These are phyloP conservation scores for Boletus sp. DNA, from an alignment of 1,284 basidiomycete genomes.

Conservation along the genomic window DNA sequence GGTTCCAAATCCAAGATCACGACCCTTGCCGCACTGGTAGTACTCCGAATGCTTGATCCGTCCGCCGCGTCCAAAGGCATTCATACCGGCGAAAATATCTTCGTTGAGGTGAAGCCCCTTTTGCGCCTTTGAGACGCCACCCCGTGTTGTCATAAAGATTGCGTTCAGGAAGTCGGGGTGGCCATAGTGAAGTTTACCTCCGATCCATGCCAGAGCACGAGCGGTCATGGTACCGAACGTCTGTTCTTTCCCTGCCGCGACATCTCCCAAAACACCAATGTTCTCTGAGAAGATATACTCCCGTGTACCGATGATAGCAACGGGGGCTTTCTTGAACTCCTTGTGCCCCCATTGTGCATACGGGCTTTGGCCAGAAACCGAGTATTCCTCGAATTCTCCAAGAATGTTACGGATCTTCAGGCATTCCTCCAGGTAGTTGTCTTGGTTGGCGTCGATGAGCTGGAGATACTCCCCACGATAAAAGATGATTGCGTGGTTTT, in stretches of 20 bases:
- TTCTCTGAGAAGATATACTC: slow-evolving; percentile 99
- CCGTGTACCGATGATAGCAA: slow-evolving; percentile 97
- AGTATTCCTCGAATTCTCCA: slow-evolving; percentile 97
- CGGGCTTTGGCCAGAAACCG: slow-evolving; percentile 88
- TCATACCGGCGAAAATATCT: slow-evolving; percentile 99
- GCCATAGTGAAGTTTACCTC: slow-evolving; percentile 98
- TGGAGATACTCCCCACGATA: slow-evolving; percentile 99
- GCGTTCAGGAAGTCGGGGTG: slow-evolving; percentile 99
- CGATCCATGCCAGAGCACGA: slow-evolving; percentile 94
- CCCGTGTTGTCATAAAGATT: slow-evolving; percentile 97
- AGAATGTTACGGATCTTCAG: slow-evolving; percentile 98
- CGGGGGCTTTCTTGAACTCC: slow-evolving; percentile 88
- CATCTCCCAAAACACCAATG: slow-evolving; percentile 98
- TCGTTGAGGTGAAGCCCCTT: slow-evolving; percentile 99
- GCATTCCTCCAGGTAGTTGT: slow-evolving; percentile 99
- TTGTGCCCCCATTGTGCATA: slow-evolving; percentile 94
- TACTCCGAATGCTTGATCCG: slow-evolving; percentile 99
- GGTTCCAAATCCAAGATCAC: slow-evolving; percentile 99
- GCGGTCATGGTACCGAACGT: slow-evolving; percentile 99
- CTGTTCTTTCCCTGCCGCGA: slow-evolving; percentile 99
- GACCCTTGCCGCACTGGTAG: slow-evolving; percentile 98
- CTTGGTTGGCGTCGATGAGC: slow-evolving; percentile 99
- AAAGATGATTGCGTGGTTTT: slow-evolving; percentile 99
- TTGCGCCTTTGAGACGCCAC: slow-evolving; percentile 99
- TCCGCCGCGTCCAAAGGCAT: slow-evolving; percentile 96